These are phyloP conservation scores for Luvunga scandens DNA, from an alignment of 345 rosid species.

Conservation along the genomic window DNA sequence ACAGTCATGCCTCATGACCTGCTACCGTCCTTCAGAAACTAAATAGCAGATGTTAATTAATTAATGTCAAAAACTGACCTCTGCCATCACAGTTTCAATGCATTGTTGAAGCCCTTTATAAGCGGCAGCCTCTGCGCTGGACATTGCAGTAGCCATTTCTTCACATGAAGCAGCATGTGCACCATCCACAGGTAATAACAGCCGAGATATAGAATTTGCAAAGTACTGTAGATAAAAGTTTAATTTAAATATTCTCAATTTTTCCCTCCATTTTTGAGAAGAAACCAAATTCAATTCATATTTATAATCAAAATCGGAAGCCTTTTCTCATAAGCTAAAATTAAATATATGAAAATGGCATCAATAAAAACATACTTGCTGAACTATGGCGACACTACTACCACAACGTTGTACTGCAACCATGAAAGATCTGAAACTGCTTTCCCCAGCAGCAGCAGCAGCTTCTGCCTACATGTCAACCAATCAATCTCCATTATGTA, in stretches of 20 bases:
- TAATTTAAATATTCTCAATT: background rate
- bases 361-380: conserved; percentile 53
- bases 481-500: conserved; percentile 24
- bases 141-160: conserved; percentile 98
- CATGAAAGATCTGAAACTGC: conserved; percentile 98
- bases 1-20: background rate
- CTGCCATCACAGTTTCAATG: conserved; percentile 99
- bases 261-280: background rate
- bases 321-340: conserved; percentile 8
- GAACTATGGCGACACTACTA: conserved; percentile 95
- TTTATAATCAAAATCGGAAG: conserved; percentile 1
- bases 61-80: conserved; percentile 50
- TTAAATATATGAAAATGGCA: background rate
- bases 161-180: conserved; percentile 98
- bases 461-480: conserved; percentile 85
- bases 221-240: conserved; percentile 57
- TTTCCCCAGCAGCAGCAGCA: conserved; percentile 99
- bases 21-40: conserved; percentile 5
- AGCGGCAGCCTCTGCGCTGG: conserved; percentile 98
- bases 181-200: conserved; percentile 94
- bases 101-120: conserved; percentile 99
- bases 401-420: conserved; percentile 98
- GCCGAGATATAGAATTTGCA: conserved; percentile 94
- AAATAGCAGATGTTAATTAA: background rate
- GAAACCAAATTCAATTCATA: background rate